Conservation (phyloP, 1,284 basidiomycete genomes). For the Puccinia coronata region DNA sequence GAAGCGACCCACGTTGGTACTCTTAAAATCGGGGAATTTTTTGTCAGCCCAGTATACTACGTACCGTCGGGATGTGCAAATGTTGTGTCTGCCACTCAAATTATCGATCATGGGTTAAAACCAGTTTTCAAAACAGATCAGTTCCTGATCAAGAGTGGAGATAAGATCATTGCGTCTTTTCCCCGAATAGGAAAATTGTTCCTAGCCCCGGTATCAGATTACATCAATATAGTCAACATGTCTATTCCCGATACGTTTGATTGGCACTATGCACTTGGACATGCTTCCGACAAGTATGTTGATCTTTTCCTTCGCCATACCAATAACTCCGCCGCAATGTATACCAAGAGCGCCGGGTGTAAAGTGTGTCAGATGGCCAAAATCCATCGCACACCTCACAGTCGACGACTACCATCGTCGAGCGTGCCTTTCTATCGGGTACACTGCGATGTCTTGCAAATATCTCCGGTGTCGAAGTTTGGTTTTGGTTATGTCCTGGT, state of each 20-base stretch:
- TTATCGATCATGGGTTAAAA: slow-evolving; percentile 7
- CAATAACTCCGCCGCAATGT: background rate
- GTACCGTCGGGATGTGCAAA: slow-evolving; percentile 11
- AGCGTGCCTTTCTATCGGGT: background rate
- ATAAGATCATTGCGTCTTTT: background rate
- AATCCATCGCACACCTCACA: background rate
- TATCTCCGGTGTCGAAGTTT: background rate
- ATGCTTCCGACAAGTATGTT: background rate
- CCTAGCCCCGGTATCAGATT: background rate
- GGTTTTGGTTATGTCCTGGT: slow-evolving; percentile 12
- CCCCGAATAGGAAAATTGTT: background rate
- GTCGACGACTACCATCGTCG: background rate
- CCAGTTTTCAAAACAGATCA: background rate
- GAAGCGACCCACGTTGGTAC: slow-evolving; percentile 5
- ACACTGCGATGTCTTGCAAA: slow-evolving; percentile 6
- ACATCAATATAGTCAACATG: background rate
- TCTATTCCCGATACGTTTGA: background rate
- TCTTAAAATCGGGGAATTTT: background rate
- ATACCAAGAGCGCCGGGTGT: background rate
- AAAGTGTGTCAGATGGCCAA: background rate
- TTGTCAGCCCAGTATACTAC: background rate
- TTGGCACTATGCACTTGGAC: slow-evolving; percentile 14
- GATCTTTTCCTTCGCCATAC: background rate
- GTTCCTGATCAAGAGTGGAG: background rate
- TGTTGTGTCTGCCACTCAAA: background rate